Conservation (phyloP, 805 yeast species). For the Kodamaea kakaduensis region DNA sequence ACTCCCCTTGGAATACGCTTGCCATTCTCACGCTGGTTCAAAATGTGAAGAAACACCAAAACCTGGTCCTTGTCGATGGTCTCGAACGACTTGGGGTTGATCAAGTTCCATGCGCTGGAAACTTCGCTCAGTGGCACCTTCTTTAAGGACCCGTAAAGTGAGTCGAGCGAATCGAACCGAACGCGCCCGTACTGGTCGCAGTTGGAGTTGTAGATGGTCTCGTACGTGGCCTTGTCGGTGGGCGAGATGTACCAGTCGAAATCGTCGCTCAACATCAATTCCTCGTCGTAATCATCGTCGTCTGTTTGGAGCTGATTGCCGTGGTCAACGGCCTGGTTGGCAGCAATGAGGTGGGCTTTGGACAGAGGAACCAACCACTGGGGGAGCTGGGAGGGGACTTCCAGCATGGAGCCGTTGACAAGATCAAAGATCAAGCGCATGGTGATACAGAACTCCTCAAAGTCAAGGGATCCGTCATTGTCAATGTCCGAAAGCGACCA, state of each 20-base stretch:
- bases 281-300: slow-evolving; percentile 58
- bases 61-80: slow-evolving; percentile 94
- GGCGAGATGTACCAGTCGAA: slow-evolving; percentile 98
- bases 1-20: slow-evolving; percentile 87
- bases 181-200: slow-evolving; percentile 79
- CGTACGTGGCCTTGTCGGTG: slow-evolving; percentile 73
- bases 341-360: slow-evolving; percentile 80
- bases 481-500: slow-evolving; percentile 96
- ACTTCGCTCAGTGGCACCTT: slow-evolving; percentile 82
- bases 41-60: slow-evolving; percentile 80
- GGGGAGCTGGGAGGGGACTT: slow-evolving; percentile 73
- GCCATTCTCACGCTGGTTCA: slow-evolving; percentile 84
- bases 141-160: slow-evolving; percentile 61
- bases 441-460: slow-evolving; percentile 96
- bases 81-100: slow-evolving; percentile 82
- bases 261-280: slow-evolving; percentile 54
- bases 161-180: slow-evolving; percentile 64
- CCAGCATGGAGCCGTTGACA: slow-evolving; percentile 61
- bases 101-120: slow-evolving; percentile 89
- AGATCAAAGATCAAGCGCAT: slow-evolving; percentile 92
- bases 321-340: slow-evolving; percentile 60
- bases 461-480: slow-evolving; percentile 85
- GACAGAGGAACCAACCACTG: slow-evolving; percentile 90
- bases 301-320: slow-evolving; percentile 18
- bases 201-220: slow-evolving; percentile 68